Evolutionary conservation across 805 yeast genomes (phyloP), one percentile per base, ranked within the genome.

Genomic region (Zygosaccharomyces rouxii): DNA sequence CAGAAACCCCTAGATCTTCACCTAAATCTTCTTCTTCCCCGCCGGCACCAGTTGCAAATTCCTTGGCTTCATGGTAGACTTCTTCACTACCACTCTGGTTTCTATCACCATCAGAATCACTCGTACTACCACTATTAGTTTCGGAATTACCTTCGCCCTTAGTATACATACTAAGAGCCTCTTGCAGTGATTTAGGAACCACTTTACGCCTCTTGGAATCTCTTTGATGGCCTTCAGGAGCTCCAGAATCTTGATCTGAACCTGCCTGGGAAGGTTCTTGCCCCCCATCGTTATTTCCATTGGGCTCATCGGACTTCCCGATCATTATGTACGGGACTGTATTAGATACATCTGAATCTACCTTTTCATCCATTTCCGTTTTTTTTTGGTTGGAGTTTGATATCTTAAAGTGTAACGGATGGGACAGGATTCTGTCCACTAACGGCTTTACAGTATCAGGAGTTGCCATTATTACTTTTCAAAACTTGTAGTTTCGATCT

Each of bases 351-450:
- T 71, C 18, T 71, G 68, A 60, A 79, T 85, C 5, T 81, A 78
- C 46, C 68, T 69, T 53, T 74, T 78, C 13, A 87, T 89, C 26
- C 39, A 37, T 7, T 14, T 33, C 14, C 40, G 41, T 18, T 28
- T 23, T 26, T 25, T 38, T 43, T 13, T 38, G 38, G 28, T 41
- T 51, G 16, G 37, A 41, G 21, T 51, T 31, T 5, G 59, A 58
- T 3, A 80, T 72, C 46, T 76, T 80, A 65, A 87, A 88, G 25
- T 72, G 72, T 44, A 84, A 63, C 7, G 89, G 89, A 48, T 78
- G 77, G 25, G 81, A 67, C 35, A 83, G 70, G 47, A 83, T 73
- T 57, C 85, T 72, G 57, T 81, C 86, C 50, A 82, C 78, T 39
- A 81, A 63, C n/a, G 87, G 86, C 43, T 64, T 63, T 35, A 65